These are phyloP conservation scores for Backusella tarrabulga DNA, from an alignment of 192 early-diverging fungal species.

Conservation along the genomic window DNA sequence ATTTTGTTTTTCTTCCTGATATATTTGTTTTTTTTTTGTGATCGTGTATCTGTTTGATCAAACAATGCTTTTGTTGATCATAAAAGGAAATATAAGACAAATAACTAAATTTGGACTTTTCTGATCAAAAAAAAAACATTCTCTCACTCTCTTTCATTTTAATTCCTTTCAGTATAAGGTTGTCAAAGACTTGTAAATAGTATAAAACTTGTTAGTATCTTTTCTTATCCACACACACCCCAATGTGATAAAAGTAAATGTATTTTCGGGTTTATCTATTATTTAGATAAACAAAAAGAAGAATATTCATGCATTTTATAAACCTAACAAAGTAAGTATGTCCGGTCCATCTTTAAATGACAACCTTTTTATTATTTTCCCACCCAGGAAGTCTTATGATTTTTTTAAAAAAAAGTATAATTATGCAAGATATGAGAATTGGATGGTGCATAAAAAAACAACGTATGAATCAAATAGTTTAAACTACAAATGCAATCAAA, in stretches of 20 bases:
- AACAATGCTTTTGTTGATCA: not conserved
- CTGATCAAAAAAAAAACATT: not conserved
- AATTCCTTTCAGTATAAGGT: not conserved
- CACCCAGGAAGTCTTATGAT: not conserved
- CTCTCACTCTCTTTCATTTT: not conserved
- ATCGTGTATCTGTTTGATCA: too few species aligned
- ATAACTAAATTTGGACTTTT: not conserved
- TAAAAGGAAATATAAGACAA: not conserved
- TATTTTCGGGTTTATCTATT: not conserved
- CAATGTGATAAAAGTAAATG: not conserved
- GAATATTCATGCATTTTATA: not conserved
- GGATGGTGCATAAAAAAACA: not conserved
- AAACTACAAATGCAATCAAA: not conserved
- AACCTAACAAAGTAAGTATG: not conserved
- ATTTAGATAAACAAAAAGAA: not conserved
- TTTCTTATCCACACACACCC: not conserved
- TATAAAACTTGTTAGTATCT: not conserved
- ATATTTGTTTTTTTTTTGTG: too few species aligned
- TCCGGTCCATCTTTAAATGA: not conserved
- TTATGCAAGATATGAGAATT: not conserved
- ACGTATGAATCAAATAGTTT: not conserved
- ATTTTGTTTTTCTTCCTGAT: too few species aligned
- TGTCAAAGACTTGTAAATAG: not conserved
- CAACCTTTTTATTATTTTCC: not conserved
- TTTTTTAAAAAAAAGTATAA: not conserved